Conservation (phyloP, 805 yeast genomes). For the Wickerhamomyces alni region DNA sequence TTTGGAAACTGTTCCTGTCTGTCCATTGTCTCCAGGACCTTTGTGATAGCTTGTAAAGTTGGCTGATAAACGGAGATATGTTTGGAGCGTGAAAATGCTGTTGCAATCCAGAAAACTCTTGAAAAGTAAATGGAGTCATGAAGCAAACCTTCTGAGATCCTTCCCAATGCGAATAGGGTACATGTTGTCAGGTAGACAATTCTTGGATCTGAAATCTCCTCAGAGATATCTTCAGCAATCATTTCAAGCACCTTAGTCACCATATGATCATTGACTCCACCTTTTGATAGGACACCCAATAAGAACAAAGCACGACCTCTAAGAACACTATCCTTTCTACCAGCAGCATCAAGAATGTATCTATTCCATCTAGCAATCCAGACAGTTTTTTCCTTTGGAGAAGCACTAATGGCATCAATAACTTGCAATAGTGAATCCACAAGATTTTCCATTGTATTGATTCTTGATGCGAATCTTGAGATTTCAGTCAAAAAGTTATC, state of each 20-base stretch:
- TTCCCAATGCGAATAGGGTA: constrained; percentile 34
- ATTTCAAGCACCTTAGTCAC: constrained; percentile 33
- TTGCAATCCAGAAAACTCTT: constrained; percentile 33
- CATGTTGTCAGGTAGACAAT: constrained; percentile 24
- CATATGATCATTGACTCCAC: constrained; percentile 55
- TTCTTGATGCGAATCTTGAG: constrained; percentile 32
- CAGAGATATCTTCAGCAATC: constrained; percentile 26
- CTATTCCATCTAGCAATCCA: constrained; percentile 67
- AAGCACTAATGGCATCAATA: constrained; percentile 41
- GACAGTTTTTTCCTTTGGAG: constrained; percentile 39
- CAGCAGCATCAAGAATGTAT: constrained; percentile 56
- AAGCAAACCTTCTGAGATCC: constrained; percentile 32
- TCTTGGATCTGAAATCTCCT: constrained; percentile 21
- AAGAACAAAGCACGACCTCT: constrained; percentile 65
- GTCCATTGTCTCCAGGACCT: constrained; percentile 27
- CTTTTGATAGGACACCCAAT: constrained; percentile 60
- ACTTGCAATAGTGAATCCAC: constrained; percentile 50
- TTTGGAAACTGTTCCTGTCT: constrained; percentile 25
- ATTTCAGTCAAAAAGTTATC: constrained; percentile 29
- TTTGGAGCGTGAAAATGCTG: constrained; percentile 26
- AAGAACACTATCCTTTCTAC: constrained; percentile 47
- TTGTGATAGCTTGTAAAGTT: constrained; percentile 32
- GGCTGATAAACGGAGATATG: constrained; percentile 33
- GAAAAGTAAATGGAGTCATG: constrained; percentile 25
- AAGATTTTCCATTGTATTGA: constrained; percentile 47